These are phyloP conservation scores for Chrysopogon serrulatus DNA, from an alignment of 176 grass and related monocot species.

Conservation along the genomic window DNA sequence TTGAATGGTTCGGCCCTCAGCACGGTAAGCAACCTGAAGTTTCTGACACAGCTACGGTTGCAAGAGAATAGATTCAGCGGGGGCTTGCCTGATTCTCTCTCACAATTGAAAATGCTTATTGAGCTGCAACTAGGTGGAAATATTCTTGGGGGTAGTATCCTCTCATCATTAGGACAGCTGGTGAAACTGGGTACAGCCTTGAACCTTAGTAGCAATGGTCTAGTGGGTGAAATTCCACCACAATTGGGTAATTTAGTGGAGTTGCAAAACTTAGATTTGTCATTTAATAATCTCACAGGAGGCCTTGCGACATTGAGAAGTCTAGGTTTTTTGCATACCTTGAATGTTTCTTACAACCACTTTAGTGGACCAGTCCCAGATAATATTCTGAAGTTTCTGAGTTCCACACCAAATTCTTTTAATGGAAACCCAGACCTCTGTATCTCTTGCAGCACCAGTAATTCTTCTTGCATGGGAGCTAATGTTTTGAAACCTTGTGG, in stretches of 20 bases:
- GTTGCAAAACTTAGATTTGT: slow-evolving; percentile 73
- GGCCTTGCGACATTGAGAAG: slow-evolving; percentile 31
- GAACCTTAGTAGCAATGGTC: slow-evolving; percentile 63
- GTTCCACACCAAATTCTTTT: slow-evolving; percentile 55
- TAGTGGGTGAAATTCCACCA: slow-evolving; percentile 45
- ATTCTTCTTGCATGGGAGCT: slow-evolving; percentile 31
- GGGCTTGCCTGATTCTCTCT: slow-evolving; percentile 48
- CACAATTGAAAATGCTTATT: slow-evolving; percentile 35
- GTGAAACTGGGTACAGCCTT: slow-evolving; percentile 42
- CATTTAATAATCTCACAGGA: slow-evolving; percentile 62
- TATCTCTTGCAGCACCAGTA: slow-evolving; percentile 31
- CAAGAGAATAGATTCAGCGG: slow-evolving; percentile 71
- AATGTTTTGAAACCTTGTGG: slow-evolving; percentile 41
- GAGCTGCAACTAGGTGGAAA: slow-evolving; percentile 82
- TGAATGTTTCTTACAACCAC: slow-evolving; percentile 73
- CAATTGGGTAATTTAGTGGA: slow-evolving; percentile 39
- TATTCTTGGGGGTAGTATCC: slow-evolving; percentile 57
- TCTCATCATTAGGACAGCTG: slow-evolving; percentile 49
- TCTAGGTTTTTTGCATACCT: slow-evolving; percentile 33
- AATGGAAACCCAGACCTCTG: slow-evolving; percentile 62
- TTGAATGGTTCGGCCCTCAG: slow-evolving; percentile 50
- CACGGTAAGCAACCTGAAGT: slow-evolving; percentile 47
- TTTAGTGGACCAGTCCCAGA: slow-evolving; percentile 56
- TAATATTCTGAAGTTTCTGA: slow-evolving; percentile 49
- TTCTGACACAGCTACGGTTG: slow-evolving; percentile 40